phyloP scores from a whole-genome alignment of 768 basidiomycete species.

The Coprinopsis cinerea region DNA sequence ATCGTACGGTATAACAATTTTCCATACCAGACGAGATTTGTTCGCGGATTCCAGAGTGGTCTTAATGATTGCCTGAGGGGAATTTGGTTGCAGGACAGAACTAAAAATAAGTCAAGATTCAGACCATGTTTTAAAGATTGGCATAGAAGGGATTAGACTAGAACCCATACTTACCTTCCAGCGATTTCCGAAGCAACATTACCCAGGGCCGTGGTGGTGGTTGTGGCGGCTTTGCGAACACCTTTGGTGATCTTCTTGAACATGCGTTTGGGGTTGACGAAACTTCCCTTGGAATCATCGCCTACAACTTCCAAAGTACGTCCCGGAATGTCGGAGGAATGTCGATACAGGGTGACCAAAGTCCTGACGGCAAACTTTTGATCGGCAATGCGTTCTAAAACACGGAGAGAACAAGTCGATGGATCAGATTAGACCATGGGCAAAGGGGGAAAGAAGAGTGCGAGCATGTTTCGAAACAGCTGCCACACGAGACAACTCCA shows the following conservation, averaged over 20 bases:
- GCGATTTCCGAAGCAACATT: conserved; percentile 53
- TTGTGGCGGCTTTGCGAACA: conserved; percentile 66
- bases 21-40: conserved; percentile 61
- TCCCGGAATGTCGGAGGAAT: conserved; percentile 70
- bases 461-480: background rate
- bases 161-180: conserved; percentile 31
- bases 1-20: conserved; percentile 5
- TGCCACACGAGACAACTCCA: background rate
- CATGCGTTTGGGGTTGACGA: conserved; percentile 51
- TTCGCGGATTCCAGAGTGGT: conserved; percentile 74
- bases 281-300: conserved; percentile 32
- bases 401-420: conserved; percentile 12
- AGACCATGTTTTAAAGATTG: background rate
- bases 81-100: conserved; percentile 85
- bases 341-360: conserved; percentile 69
- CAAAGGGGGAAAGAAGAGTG: background rate
- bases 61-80: conserved; percentile 74
- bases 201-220: conserved; percentile 68
- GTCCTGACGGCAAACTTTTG: conserved; percentile 75
- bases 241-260: conserved; percentile 70
- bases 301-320: conserved; percentile 50
- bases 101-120: conserved; percentile 22
- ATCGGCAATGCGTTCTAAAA: conserved; percentile 68
- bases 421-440: background rate
- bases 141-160: background rate